Base-by-base conservation (phyloP, 2,329 filamentous ascomycete genomes). In the Thelonectria blattea region DNA sequence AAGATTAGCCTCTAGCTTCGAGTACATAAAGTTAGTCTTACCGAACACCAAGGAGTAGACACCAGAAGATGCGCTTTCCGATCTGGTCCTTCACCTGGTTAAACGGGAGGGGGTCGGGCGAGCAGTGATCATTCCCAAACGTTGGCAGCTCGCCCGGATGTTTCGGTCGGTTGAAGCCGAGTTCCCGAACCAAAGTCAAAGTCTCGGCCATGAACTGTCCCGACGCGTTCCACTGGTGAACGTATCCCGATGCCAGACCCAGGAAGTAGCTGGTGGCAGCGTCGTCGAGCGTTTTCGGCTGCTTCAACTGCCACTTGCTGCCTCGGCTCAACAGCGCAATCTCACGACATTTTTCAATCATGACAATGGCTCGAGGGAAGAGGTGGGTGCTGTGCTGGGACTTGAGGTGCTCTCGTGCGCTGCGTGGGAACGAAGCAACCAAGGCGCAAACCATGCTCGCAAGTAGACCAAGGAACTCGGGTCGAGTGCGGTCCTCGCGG, bases 41-140 rank as follows among this genome's bases (percentile, higher is more conserved):
- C 84, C 88, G 84, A 61, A 91, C 85, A 34, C 89, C 89, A 5
- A 93, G 85, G 63, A 95, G 87, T 66, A 93, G 83, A 20, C 91
- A 89, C 88, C 93, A 97, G 74, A 96, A 97, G 42, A 96, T 88
- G 63, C 90, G 85, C 72, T 91, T 90, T 48, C 89, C 87, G 48
- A 91, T 84, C 74, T 93, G 89, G 69, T 89, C 86, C 70, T 88
- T 88, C 52, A 93, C 84, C 50, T 89, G 88, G 67, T 91, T 88
- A 61, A 90, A 85, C 0, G 82, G 78, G 45, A 80, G 76, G 5
- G 76, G 75, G 9, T 80, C 76, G 1, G 73, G 72, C 6, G 75
- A 76, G 57, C 71, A 76, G 6, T 71, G 65, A 57, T 80, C 76
- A 41, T 74, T 74, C 17, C 78, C 79, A 69, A 80, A 80, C 1